Conservation (phyloP, 345 rosid genomes). For the Ricinus communis region DNA sequence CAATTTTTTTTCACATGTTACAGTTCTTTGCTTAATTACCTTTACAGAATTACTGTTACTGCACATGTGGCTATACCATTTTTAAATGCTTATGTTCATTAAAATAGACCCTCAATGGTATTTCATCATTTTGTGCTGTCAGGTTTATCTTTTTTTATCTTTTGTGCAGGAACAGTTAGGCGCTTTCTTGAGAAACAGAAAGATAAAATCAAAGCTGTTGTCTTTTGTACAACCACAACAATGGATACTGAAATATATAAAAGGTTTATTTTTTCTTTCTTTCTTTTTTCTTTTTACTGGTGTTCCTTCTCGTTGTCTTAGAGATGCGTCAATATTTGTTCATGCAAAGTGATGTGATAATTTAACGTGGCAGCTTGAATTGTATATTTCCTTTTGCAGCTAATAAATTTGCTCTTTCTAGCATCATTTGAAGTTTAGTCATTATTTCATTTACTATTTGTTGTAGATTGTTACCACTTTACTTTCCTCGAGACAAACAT, state of each 20-base stretch:
- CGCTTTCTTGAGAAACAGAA: no score
- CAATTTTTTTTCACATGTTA: neutral
- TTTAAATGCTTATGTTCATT: no score
- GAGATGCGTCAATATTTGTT: no score
- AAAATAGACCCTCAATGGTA: neutral
- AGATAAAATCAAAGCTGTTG: no score
- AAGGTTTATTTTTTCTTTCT: no score
- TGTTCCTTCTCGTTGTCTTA: no score
- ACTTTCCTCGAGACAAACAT: conserved; percentile 93
- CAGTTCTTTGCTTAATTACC: neutral
- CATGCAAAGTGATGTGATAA: no score
- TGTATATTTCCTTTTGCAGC: conserved; percentile 23
- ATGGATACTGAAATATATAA: no score
- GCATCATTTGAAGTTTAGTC: neutral
- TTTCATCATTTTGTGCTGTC: neutral
- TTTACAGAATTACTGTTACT: neutral
- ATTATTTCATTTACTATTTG: conserved; percentile 18
- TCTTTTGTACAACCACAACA: no score
- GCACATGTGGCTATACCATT: neutral
- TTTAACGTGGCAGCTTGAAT: no score
- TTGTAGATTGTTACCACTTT: conserved; percentile 88
- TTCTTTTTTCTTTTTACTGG: no score
- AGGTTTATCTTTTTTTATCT: conserved; percentile 2
- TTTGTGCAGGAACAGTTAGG: no score
- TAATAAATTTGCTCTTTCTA: neutral